Evolutionary conservation across 306 rosid genomes (phyloP), one percentile per base, ranked within the genome.

Genomic region (Quercus mongolica): DNA sequence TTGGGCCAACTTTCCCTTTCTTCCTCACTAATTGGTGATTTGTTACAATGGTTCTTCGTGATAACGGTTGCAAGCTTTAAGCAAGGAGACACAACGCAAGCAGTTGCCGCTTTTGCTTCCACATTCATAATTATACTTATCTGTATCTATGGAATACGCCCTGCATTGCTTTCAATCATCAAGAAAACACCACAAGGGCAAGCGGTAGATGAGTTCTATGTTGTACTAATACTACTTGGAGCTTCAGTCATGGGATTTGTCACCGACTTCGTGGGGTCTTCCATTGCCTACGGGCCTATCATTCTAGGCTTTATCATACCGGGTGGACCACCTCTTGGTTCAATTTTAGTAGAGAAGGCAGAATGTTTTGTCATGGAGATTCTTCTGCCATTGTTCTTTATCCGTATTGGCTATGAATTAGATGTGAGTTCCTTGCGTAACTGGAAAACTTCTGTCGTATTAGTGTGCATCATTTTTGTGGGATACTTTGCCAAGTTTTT

Each of bases 1-100:
- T 26, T 83, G 33, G 87, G 85, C 41, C 83, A 74, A 26, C 80
- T 86, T 38, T 83, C 85, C 25, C 31, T 80, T 79, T 77, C 85
- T 2, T 55, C 78, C 1, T 68, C 83, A 8, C 10, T 80, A 71
- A 54, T 82, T 44, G 55, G 58, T 6, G 84, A 82, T 1, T 13
- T 69, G 62, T 6, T 85, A 4, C 80, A 61, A 51, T 85, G 84
- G 79, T 11, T 62, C 41, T 11, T 71, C 13, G 15, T 64, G 3
- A 33, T 5, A 0, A 2, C 67, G 6, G 52, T 71, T 1, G 28
- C 63, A 10, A 2, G 49, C 4, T 17, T 57, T 12, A 28, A 13
- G 17, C 64, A 85, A 7, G 21, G 17, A 7, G 23, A 3, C 5
- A 6, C 3, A 5, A 10, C 0, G 8, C 74, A 76, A 1, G 63